Evolutionary conservation across 2,329 filamentous ascomycete species (phyloP), one percentile per base, ranked within the genome.

Genomic region (Calonectria ilicicola): DNA sequence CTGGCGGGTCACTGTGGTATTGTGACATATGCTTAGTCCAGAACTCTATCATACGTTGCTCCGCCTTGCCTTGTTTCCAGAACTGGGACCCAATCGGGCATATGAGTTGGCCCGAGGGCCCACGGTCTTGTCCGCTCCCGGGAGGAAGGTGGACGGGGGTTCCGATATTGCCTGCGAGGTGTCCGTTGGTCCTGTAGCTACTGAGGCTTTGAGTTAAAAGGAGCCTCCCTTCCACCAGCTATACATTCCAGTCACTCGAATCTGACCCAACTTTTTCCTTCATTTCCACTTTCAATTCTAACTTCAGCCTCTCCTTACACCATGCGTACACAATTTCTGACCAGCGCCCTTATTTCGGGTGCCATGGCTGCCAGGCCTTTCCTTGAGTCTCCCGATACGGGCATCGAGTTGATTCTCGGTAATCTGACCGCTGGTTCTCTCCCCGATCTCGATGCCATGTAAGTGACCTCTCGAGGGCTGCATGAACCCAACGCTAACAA

Each of bases 371-470:
- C 86, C 65, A 83, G 86, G 27, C 84, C 83, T 5, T 87, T 85
- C 77, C 77, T 87, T 38, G 84, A 86, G 65, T 83, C 86, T 80
- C 85, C 86, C 10, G 86, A 87, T 66, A 88, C 86, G 2, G 86
- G 86, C 51, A 84, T 88, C 44, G 82, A 85, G n/a, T 76, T 81
- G 3, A 78, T 80, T 46, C 80, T 87, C 53, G 78, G 79, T 40
- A 78, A 84, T 67, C 77, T 86, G 17, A 68, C 81, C 15, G 74
- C 72, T 1, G 84, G 83, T 53, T 40, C 77, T 35, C 82, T 90
- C 49, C 86, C 88, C 10, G 78, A 85, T 58, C 80, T 90, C 8
- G 78, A 83, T 19, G 77, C 82, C 67, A 85, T 90, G 49, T 58
- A 40, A 3, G 53, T 58, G 15, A 17, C 12, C 32, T 23, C 19